A percentile compares a stretch with the other conserved stretches of the same genome.
Evolutionary conservation across 371 early-diverging fungal genomes (phyloP).

Genomic region (Mortierella sp.): DNA sequence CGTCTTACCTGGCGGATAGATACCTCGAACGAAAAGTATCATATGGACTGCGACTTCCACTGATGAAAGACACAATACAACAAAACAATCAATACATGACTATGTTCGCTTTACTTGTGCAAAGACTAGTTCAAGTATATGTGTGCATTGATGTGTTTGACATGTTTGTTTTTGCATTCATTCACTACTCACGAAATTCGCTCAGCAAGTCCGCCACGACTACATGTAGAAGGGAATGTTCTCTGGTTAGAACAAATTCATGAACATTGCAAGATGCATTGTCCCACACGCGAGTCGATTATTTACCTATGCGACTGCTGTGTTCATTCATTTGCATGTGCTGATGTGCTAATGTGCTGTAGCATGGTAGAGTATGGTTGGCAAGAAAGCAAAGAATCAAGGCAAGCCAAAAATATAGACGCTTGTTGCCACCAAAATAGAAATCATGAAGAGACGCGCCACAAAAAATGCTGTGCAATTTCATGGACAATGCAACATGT

Average conservation of each 20-base stretch:
- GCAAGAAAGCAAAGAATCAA: neutral
- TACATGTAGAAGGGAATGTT: neutral
- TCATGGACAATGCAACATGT: too few species aligned
- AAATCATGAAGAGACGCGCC: neutral
- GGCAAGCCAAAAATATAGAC: neutral
- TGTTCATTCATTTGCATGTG: neutral
- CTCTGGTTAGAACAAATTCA: too few species aligned
- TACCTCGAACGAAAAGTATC: slow-evolving; percentile 45
- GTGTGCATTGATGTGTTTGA: neutral
- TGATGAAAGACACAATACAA: neutral
- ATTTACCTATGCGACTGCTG: neutral
- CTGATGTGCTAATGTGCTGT: too few species aligned
- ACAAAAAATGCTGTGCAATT: too few species aligned
- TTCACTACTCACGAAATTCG: slow-evolving; percentile 9
- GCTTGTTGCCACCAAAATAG: slow-evolving; percentile 1
- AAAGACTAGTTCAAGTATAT: neutral
- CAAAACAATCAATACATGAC: too few species aligned
- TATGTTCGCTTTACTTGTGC: too few species aligned
- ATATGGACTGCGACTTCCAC: slow-evolving; percentile 53
- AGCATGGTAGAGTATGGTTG: too few species aligned
- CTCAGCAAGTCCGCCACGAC: slow-evolving; percentile 19
- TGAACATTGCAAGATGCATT: too few species aligned
- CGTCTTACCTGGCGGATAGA: slow-evolving; percentile 49
- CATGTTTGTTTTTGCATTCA: neutral
- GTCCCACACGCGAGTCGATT: too few species aligned